These are phyloP conservation scores for Hawksworthiomyces lignivorus DNA, from an alignment of 2,329 filamentous ascomycete genomes.

Conservation along the genomic window DNA sequence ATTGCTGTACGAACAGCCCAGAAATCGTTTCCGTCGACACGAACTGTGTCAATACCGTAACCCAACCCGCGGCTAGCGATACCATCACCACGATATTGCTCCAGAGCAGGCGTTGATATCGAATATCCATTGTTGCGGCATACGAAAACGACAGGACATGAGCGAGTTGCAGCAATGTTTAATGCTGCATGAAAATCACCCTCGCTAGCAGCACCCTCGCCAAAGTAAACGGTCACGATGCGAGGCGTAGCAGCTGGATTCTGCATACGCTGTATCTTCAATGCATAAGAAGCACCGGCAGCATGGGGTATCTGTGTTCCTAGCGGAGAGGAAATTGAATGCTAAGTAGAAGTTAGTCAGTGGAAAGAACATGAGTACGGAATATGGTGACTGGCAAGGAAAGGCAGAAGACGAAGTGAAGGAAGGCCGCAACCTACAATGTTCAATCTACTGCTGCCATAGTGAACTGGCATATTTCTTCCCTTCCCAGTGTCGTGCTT, in stretches of 20 bases:
- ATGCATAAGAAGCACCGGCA: slow-evolving; percentile 67
- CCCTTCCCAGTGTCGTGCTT: slow-evolving; percentile 70
- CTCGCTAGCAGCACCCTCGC: slow-evolving; percentile 73
- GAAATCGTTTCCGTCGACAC: slow-evolving; percentile 76
- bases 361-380: neutral
- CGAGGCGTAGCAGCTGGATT: slow-evolving; percentile 53
- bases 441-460: slow-evolving; percentile 75
- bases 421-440: slow-evolving; percentile 49
- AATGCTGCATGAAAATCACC: slow-evolving; percentile 77
- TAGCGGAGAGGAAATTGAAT: slow-evolving; percentile 70
- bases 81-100: slow-evolving; percentile 76
- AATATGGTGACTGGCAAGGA: neutral
- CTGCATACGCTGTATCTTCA: slow-evolving; percentile 63
- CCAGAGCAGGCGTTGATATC: slow-evolving; percentile 69
- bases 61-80: slow-evolving; percentile 70
- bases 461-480: slow-evolving; percentile 96
- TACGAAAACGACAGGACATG: slow-evolving; percentile 69
- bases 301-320: slow-evolving; percentile 78
- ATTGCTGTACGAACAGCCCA: slow-evolving; percentile 69
- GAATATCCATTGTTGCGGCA: slow-evolving; percentile 81
- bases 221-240: slow-evolving; percentile 70
- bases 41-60: slow-evolving; percentile 77
- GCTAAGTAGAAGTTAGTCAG: slow-evolving; percentile 29
- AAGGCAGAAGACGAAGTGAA: neutral
- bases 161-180: slow-evolving; percentile 72